Evolutionary conservation across 2,329 filamentous ascomycete genomes (phyloP), one percentile per base, ranked within the genome.

Genomic region (Talaromyces sp.): DNA sequence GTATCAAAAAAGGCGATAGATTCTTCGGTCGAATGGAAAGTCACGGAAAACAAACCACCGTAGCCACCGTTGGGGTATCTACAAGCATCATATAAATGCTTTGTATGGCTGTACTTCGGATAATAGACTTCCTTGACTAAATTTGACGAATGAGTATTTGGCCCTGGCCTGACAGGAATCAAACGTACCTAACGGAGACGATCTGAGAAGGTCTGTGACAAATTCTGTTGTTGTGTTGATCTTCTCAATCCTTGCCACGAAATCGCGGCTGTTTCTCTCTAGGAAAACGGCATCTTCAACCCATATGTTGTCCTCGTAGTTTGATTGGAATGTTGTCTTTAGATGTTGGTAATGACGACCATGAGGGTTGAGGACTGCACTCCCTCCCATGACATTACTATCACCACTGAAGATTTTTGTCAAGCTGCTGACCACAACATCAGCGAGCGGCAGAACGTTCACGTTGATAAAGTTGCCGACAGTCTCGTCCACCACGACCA

Each of bases 351-450:
- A 96, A 76, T 88, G 89, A 53, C 78, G 85, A n/a, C 87, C 81
- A 61, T 87, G 84, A 0, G 86, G 85, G 64, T 89, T 89, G 58
- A 89, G 75, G 17, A 89, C 81, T 15, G 82, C 79, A 66, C 84
- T 90, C 60, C 95, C 95, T 62, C 93, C 95, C 93, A 98, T 98
- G 67, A 99, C 95, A 74, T 99, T 98, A 74, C 91, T 95, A 76
- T 97, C 95, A 57, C 95, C 95, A 60, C 92, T 96, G 78, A 99
- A 99, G 59, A 98, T 89, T 75, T 99, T 99, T 55, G 95, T 98
- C 62, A 99, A 81, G 72, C 91, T 96, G 80, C 91, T 96, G 61
- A 96, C 93, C 5, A 98, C 91, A 17, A 98, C 83, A 75, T 99
- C 95, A 63, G 92, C 91, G 71, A 88, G 90, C 2, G 89, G 91